These are phyloP conservation scores for Rosa multiflora DNA, from an alignment of 306 rosid species.

Conservation along the genomic window DNA sequence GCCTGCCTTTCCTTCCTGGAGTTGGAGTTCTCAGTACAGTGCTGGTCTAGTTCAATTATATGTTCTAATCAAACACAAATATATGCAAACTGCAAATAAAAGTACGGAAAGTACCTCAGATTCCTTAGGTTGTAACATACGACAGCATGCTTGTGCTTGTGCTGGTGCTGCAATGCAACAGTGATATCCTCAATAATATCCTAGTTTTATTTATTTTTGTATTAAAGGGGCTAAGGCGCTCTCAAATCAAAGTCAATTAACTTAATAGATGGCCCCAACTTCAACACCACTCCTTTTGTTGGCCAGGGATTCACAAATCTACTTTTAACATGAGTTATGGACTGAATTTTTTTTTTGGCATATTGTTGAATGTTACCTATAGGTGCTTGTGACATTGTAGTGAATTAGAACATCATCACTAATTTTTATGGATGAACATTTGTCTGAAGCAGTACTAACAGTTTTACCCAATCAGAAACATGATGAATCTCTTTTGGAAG, in stretches of 20 bases:
- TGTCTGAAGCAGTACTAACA: background rate
- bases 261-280: background rate
- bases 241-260: background rate
- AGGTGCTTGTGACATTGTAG: background rate
- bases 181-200: background rate
- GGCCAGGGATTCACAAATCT: constrained; percentile 1
- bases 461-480: constrained; percentile 64
- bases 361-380: background rate
- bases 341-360: background rate
- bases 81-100: background rate
- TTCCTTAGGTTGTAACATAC: constrained; percentile 2
- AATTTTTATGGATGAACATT: background rate
- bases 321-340: background rate
- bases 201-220: background rate
- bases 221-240: background rate
- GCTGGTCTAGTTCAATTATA: background rate
- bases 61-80: background rate
- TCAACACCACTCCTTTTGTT: background rate
- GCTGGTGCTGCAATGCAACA: background rate
- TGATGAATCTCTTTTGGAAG: constrained; percentile 96
- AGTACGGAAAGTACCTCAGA: background rate
- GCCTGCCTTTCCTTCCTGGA: background rate
- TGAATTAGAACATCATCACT: background rate
- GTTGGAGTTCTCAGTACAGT: background rate
- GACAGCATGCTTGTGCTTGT: background rate